A percentile compares a stretch with the other conserved stretches of the same genome.
Evolutionary conservation across 2,329 filamentous ascomycete species (phyloP).

Genomic region (Colletotrichum liriopes): DNA sequence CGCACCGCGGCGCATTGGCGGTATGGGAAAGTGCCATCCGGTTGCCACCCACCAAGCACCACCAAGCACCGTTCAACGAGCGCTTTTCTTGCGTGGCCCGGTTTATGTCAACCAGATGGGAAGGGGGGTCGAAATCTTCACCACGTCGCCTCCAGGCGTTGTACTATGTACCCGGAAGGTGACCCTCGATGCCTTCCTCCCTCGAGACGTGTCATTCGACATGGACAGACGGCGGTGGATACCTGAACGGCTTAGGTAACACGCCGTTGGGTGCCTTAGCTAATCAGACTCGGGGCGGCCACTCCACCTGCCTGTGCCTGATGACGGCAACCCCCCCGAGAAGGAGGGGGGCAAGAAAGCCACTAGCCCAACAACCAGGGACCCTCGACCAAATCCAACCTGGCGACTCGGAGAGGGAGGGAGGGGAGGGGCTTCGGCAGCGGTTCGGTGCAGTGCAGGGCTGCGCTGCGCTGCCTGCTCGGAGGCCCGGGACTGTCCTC

Average conservation of each 20-base stretch:
- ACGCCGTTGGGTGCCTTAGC: neutral
- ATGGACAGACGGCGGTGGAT: neutral
- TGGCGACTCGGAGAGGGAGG: constrained; percentile 13
- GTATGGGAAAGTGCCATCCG: constrained; percentile 1
- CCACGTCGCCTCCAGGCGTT: neutral
- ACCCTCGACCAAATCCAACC: constrained; percentile 1
- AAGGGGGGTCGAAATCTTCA: neutral
- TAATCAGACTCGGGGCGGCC: neutral
- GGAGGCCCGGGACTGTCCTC: constrained; percentile 25
- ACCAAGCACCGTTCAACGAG: neutral
- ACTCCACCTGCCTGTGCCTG: neutral
- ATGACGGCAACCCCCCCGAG: constrained; percentile 9
- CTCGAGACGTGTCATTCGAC: neutral
- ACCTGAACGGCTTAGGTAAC: neutral
- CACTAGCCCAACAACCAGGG: constrained; percentile 26
- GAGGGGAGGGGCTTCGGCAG: constrained; percentile 27
- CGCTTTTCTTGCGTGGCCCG: neutral
- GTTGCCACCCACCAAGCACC: neutral
- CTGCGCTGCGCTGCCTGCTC: constrained; percentile 17
- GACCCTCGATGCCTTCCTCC: neutral
- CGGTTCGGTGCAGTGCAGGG: constrained; percentile 27
- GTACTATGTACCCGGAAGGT: too few species aligned
- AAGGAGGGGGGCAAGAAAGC: neutral
- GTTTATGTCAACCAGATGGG: neutral
- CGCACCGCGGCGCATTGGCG: neutral